Evolutionary conservation across 208 protist species (phyloP), one percentile per base, ranked within the genome.

Genomic region (Trypanosoma rangeli): DNA sequence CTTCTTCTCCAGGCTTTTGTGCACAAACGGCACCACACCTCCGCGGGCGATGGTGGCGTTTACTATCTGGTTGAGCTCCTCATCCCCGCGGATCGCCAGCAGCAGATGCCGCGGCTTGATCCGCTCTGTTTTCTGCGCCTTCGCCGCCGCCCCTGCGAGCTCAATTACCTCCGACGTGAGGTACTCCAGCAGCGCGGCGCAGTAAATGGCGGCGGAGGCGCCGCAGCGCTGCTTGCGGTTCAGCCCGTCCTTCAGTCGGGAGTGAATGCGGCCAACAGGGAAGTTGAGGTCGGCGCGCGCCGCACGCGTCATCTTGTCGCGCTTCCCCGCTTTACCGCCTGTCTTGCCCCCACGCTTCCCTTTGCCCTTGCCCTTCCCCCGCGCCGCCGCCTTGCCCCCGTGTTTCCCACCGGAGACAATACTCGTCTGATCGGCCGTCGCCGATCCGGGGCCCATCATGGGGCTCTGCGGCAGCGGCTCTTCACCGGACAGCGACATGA

Each of bases 21-120:
- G 89, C 44, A 97, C 62, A 76, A 94, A 93, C 20, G 92, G 92
- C 68, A 97, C 77, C 29, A 97, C 92, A 74, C 92, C 92, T 73
- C 92, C 90, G 37, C 82, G 83, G n/a, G 89, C 82, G 76, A 97
- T 97, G 66, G 87, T 93, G 29, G 92, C 94, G 75, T 96, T 98
- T 81, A 99, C 98, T 75, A 99, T 89, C 71, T 93, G 94, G 79
- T 99, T 98, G 39, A 99, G 94, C 86, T 99, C 99, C 85, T 99
- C 98, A 75, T 99, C 99, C 48, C 97, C 97, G 55, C 98, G 95
- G 70, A 99, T 99, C 64, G 98, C 98, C 44, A 99, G 87, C 70
- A 99, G 88, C 35, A 99, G 69, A 83, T 99, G 98, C 54, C 33
- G 33, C 33, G 33, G 33, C 33, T 37, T 37, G 33, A 37, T 37